Conservation (phyloP, 2,329 filamentous ascomycete species). For the Ascochyta rabiei region DNA sequence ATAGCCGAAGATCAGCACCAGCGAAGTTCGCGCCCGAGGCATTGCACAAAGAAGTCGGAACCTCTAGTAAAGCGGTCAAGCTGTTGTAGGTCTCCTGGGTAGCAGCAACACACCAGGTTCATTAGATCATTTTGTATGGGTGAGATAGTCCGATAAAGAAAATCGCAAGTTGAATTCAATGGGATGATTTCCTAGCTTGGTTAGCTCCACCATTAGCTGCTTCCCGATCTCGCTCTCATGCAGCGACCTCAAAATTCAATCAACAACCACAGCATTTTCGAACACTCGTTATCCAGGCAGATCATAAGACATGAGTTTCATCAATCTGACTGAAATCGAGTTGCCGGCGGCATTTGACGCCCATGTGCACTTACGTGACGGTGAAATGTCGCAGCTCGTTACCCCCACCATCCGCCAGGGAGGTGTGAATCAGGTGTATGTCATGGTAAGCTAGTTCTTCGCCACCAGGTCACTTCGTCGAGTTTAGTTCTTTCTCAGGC, state of each 20-base stretch:
- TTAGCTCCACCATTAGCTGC: conserved; percentile 12
- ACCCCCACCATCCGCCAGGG: conserved; percentile 58
- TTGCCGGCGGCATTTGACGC: conserved; percentile 58
- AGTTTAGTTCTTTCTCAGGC: too few relatives aligned
- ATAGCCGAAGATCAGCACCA: background rate
- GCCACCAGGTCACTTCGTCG: background rate
- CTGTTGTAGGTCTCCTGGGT: background rate
- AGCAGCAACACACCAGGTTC: too few relatives aligned
- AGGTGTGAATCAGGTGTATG: conserved; percentile 60
- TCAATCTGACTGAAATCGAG: conserved; percentile 52
- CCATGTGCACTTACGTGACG: conserved; percentile 60
- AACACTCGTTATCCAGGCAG: background rate
- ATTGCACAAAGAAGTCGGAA: conserved; percentile 1
- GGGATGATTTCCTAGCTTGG: background rate
- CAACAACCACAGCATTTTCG: background rate
- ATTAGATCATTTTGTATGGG: background rate
- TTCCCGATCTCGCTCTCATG: conserved; percentile 15
- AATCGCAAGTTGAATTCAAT: background rate
- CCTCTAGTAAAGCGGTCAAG: background rate
- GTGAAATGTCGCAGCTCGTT: conserved; percentile 58
- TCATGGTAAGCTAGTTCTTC: conserved; percentile 52
- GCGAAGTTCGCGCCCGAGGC: background rate
- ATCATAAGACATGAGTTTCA: conserved; percentile 42
- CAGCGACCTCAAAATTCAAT: conserved; percentile 23
- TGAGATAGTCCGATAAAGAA: background rate